Evolutionary conservation across 805 yeast species (phyloP).

Genomic region (Phaffomyces antillensis): DNA sequence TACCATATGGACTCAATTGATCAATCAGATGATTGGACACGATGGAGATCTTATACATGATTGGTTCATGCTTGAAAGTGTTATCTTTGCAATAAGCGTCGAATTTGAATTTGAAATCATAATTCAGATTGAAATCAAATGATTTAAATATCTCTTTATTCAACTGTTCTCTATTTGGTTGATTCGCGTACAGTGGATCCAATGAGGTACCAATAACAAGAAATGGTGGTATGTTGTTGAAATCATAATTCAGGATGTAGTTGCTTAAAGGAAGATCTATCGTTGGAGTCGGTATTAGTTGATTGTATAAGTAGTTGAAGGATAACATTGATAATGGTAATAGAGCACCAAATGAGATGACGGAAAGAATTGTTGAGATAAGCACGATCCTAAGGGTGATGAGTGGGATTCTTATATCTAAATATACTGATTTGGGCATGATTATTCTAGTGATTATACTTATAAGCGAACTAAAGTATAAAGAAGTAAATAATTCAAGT

Average conservation of each 20-base stretch:
- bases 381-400: constrained; percentile 18
- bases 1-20: constrained; percentile 12
- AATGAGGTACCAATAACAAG: constrained; percentile 13
- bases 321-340: constrained; percentile 19
- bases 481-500: no score
- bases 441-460: no score
- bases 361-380: constrained; percentile 8
- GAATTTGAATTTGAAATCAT: constrained; percentile 15
- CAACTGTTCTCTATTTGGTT: constrained; percentile 6
- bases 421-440: constrained; percentile 2
- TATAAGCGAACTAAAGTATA: background rate
- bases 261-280: constrained; percentile 15
- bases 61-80: constrained; percentile 6
- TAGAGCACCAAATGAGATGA: constrained; percentile 11
- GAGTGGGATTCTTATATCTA: constrained; percentile 17
- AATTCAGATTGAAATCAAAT: constrained; percentile 11
- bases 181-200: constrained; percentile 13
- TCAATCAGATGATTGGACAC: constrained; percentile 12
- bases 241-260: constrained; percentile 18
- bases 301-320: constrained; percentile 21
- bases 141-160: constrained; percentile 2
- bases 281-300: constrained; percentile 18
- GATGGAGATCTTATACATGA: constrained; percentile 19
- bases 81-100: constrained; percentile 11
- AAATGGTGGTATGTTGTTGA: constrained; percentile 15